Conservation (phyloP, 305 asterid genomes). For the Solanum hybrid region DNA sequence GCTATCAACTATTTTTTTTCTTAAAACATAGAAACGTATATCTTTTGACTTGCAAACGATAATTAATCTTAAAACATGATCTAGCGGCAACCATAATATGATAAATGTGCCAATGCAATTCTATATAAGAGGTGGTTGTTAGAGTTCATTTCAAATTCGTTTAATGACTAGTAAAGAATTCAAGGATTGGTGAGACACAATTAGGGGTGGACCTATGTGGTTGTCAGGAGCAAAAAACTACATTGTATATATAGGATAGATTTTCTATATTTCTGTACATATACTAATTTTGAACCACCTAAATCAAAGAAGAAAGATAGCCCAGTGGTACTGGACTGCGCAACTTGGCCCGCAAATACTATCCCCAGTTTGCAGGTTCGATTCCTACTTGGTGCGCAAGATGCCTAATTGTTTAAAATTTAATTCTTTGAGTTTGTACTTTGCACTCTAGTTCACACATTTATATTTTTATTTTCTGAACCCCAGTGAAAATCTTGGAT, state of each 20-base stretch:
- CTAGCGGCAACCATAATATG: neutral
- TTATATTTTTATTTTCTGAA: no score
- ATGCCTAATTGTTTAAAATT: neutral
- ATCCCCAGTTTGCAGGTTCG: neutral
- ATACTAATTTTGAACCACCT: neutral
- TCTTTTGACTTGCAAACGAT: neutral
- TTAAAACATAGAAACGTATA: no score
- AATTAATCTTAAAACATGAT: neutral
- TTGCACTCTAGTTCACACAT: neutral
- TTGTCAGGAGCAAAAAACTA: neutral
- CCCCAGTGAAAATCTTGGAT: neutral
- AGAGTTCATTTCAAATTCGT: neutral
- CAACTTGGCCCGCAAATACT: neutral
- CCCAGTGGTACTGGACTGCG: neutral
- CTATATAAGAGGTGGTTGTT: neutral
- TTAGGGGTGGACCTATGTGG: neutral
- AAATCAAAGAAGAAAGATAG: neutral
- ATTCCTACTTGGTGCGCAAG: neutral
- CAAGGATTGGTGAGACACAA: neutral
- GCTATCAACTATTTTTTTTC: neutral
- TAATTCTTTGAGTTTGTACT: neutral
- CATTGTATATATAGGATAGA: neutral
- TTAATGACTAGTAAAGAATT: neutral
- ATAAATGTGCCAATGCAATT: neutral
- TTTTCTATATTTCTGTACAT: neutral